These are phyloP conservation scores for Alternaria viburni DNA, from an alignment of 2,329 filamentous ascomycete species.

Conservation along the genomic window DNA sequence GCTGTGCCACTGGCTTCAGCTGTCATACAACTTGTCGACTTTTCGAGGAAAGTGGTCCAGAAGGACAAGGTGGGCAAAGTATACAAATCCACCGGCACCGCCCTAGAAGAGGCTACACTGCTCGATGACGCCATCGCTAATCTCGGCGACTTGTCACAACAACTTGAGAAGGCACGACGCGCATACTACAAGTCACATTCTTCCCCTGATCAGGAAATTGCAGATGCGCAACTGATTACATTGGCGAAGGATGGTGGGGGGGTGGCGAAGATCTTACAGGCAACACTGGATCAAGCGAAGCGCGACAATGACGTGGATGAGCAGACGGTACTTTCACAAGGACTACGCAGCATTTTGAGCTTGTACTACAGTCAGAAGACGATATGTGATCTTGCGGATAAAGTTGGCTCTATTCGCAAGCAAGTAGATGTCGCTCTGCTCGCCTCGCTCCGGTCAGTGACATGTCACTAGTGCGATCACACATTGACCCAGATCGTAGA, in stretches of 20 bases:
- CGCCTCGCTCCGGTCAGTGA: slow-evolving; percentile 11
- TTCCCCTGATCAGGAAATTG: background rate
- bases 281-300: background rate
- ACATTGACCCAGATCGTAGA: background rate
- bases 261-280: background rate
- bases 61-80: background rate
- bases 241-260: background rate
- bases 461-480: background rate
- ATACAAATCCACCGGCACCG: background rate
- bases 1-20: slow-evolving; percentile 1
- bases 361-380: background rate
- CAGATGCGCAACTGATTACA: background rate
- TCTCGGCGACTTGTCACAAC: background rate
- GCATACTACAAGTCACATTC: background rate
- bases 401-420: slow-evolving; percentile 1
- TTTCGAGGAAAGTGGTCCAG: background rate
- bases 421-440: slow-evolving; percentile 17
- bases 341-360: background rate
- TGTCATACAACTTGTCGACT: slow-evolving; percentile 5
- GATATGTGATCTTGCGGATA: background rate
- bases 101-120: background rate
- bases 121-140: background rate
- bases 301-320: background rate
- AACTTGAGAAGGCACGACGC: background rate
- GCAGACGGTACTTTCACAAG: background rate